These are phyloP conservation scores for Sutorius australiensis DNA, from an alignment of 768 basidiomycete genomes.

Conservation along the genomic window DNA sequence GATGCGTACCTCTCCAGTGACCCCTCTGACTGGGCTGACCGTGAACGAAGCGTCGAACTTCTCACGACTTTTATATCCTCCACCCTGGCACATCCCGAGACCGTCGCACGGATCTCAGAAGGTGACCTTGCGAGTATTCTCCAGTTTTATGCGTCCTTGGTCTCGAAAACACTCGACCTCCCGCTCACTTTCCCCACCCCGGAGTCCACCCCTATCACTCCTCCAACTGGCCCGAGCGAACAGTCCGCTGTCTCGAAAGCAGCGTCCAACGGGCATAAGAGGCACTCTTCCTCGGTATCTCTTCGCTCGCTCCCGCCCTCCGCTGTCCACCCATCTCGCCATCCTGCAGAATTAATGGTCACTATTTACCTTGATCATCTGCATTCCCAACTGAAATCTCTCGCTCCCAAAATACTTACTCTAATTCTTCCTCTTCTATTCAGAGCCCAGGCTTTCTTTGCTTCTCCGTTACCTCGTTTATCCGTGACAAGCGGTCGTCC, in stretches of 20 bases:
- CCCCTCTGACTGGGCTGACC: slow-evolving; percentile 46
- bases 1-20: slow-evolving; percentile 40
- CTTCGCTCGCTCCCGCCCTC: slow-evolving; percentile 39
- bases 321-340: slow-evolving; percentile 34
- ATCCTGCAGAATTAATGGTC: slow-evolving; percentile 62
- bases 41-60: slow-evolving; percentile 60
- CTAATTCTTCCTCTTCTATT: slow-evolving; percentile 71
- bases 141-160: slow-evolving; percentile 55
- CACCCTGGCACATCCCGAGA: slow-evolving; percentile 48
- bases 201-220: slow-evolving; percentile 18
- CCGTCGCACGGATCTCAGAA: slow-evolving; percentile 58
- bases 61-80: slow-evolving; percentile 56
- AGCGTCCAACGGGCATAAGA: slow-evolving; percentile 43
- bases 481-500: slow-evolving; percentile 44
- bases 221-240: slow-evolving; percentile 32
- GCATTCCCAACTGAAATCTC: slow-evolving; percentile 53
- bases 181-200: slow-evolving; percentile 18
- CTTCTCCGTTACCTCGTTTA: slow-evolving; percentile 64
- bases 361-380: slow-evolving; percentile 63
- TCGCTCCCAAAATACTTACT: slow-evolving; percentile 51
- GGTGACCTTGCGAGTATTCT: slow-evolving; percentile 54
- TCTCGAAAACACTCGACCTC: slow-evolving; percentile 49
- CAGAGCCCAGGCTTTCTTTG: slow-evolving; percentile 60
- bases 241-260: slow-evolving; percentile 22
- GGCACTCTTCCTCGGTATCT: slow-evolving; percentile 62